Base-by-base conservation (phyloP, 768 basidiomycete genomes). In the Mycena vulgaris region DNA sequence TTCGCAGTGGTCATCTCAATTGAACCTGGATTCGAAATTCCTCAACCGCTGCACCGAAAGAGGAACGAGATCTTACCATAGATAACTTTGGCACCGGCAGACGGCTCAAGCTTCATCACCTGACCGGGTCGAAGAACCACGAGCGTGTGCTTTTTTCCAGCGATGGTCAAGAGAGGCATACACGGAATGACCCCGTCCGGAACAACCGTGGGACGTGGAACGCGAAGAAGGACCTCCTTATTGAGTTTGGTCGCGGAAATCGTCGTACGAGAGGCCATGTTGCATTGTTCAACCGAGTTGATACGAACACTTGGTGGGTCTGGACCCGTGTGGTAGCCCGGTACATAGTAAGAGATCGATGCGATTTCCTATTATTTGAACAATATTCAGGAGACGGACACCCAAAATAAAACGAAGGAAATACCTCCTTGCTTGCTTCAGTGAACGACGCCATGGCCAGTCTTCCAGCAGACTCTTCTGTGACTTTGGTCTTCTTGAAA, bases 271-370 rank as follows among this genome's bases (percentile, higher is more conserved):
- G 55, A 27, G 28, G 28, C 40, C 37, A 60, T 69, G 42, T 73
- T 69, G 23, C n/a, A 47, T 47, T 47, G 56, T 16, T 57, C 37
- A 17, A 59, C 19, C 27, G 57, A 59, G 57, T 61, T 66, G 40
- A 74, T 48, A 14, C 60, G 60, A 56, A 37, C 47, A 49, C 47
- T 45, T 27, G 78, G 70, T n/a, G 74, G 74, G 66, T 75, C 72
- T 17, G 76, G 78, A 13, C 66, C 67, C 37, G 66, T 71, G 71
- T 65, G 68, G 66, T 79, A 79, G n/a, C 74, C 76, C 11, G 78
- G 78, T n/a, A 79, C 77, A 23, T 68, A 79, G 58, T 79, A 79
- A 2, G 78, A 79, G 60, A 78, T 75, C 8, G 78, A 72, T 7
- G 73, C 78, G 31, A 77, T 61, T 62, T 78, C 78, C 78, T 79